phyloP scores from a whole-genome alignment of 208 protist genomes.

The Leptomonas pyrrhocoris region DNA sequence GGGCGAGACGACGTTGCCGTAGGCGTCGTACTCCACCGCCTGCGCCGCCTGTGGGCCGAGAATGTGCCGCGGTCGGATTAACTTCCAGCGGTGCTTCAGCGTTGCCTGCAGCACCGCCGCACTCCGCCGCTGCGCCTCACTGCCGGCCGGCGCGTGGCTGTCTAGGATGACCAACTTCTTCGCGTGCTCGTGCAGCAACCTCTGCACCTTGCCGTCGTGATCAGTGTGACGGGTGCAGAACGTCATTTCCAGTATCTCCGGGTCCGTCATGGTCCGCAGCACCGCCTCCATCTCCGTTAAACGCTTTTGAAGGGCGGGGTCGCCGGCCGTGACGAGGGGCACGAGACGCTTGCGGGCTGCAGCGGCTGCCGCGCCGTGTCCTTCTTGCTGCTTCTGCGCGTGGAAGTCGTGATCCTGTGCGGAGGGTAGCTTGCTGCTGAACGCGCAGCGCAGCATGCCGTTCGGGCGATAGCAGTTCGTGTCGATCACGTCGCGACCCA shows the following conservation, averaged over 20 bases:
- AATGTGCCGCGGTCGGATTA: conserved; percentile 54
- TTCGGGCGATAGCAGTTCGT: conserved; percentile 69
- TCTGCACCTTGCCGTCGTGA: conserved; percentile 25
- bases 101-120: conserved; percentile 33
- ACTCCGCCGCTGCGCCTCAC: conserved; percentile 13
- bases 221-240: conserved; percentile 68
- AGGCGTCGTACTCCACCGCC: conserved; percentile 73
- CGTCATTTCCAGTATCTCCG: conserved; percentile 69
- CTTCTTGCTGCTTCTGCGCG: conserved; percentile 14
- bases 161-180: conserved; percentile 7
- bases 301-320: conserved; percentile 56
- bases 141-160: conserved; percentile 12
- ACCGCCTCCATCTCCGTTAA: conserved; percentile 55
- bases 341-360: conserved; percentile 40
- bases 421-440: conserved; percentile 60
- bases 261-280: conserved; percentile 61
- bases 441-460: conserved; percentile 85
- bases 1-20: conserved; percentile 76
- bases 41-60: conserved; percentile 53
- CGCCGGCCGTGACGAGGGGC: conserved; percentile 45
- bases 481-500: conserved; percentile 71
- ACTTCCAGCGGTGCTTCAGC: conserved; percentile 48
- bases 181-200: conserved; percentile 32
- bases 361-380: conserved; percentile 9
- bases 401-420: conserved; percentile 29